These are phyloP conservation scores for Lactarius akahatsu DNA, from an alignment of 768 basidiomycete genomes.

Conservation along the genomic window DNA sequence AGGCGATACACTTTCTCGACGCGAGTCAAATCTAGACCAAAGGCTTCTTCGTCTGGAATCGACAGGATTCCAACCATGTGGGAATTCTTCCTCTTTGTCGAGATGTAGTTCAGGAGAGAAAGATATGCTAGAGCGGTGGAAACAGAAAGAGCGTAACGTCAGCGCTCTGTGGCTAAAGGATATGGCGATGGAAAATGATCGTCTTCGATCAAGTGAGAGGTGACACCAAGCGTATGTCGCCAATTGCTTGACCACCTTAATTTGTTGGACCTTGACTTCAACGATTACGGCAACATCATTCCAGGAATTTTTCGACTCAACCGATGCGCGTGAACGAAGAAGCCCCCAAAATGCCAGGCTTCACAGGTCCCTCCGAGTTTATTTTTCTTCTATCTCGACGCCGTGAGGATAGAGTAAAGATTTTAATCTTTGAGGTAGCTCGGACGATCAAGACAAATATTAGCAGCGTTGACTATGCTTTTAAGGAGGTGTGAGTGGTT, in stretches of 20 bases:
- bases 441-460: not conserved
- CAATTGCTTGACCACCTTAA: not conserved
- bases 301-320: not conserved
- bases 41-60: not conserved
- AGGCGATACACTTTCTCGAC: not conserved
- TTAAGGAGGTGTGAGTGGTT: not conserved
- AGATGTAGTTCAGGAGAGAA: not conserved
- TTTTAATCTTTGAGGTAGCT: not conserved
- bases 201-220: not conserved
- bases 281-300: not conserved
- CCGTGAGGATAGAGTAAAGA: not conserved
- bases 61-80: conserved; percentile 7
- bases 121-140: conserved; percentile 1
- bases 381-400: not conserved
- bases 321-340: not conserved
- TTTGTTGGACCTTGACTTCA: not conserved
- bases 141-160: not conserved
- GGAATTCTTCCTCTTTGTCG: not conserved
- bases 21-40: not conserved
- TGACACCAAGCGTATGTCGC: not conserved
- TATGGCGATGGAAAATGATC: not conserved
- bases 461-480: not conserved
- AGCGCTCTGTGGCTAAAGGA: not conserved
- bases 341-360: not conserved
- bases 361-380: not conserved